Evolutionary conservation across 177 flowering plant species (phyloP).

Genomic region (Vitis hybrid): DNA sequence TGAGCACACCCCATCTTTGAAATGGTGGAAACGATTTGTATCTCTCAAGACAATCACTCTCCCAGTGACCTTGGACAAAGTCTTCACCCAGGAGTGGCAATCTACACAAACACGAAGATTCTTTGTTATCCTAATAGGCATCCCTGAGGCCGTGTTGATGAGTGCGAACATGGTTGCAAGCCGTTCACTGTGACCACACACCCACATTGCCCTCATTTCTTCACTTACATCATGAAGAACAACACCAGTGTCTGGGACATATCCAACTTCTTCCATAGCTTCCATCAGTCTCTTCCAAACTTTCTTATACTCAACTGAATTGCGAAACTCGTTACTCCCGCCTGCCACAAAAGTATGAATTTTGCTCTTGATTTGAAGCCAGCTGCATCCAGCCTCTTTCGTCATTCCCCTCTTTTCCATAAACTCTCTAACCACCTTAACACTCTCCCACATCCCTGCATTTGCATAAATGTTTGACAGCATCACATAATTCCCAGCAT

Average conservation of each 20-base stretch:
- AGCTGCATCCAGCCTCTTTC: constrained; percentile 40
- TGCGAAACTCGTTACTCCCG: constrained; percentile 23
- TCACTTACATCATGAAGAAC: constrained; percentile 38
- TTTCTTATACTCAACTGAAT: constrained; percentile 28
- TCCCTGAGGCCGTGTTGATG: constrained; percentile 20
- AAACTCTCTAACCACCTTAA: constrained; percentile 28
- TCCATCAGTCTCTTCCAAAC: constrained; percentile 23
- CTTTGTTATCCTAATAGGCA: constrained; percentile 38
- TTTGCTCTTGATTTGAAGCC: constrained; percentile 26
- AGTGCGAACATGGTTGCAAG: constrained; percentile 32
- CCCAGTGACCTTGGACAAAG: constrained; percentile 24
- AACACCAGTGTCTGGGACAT: constrained; percentile 25
- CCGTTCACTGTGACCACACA: constrained; percentile 41
- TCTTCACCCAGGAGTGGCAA: constrained; percentile 44
- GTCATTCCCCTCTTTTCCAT: constrained; percentile 31
- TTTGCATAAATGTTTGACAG: constrained; percentile 43
- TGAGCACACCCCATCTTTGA: constrained; percentile 25
- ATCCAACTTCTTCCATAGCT: constrained; percentile 26
- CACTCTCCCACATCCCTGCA: constrained; percentile 37
- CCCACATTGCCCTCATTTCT: constrained; percentile 28
- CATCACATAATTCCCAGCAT: constrained; percentile 37
- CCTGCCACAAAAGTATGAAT: constrained; percentile 38
- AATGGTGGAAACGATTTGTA: constrained; percentile 36
- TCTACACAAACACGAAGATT: constrained; percentile 43
- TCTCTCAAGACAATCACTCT: constrained; percentile 37